Base-by-base conservation (phyloP, 2,329 filamentous ascomycete genomes). In the Fusarium acutatum region DNA sequence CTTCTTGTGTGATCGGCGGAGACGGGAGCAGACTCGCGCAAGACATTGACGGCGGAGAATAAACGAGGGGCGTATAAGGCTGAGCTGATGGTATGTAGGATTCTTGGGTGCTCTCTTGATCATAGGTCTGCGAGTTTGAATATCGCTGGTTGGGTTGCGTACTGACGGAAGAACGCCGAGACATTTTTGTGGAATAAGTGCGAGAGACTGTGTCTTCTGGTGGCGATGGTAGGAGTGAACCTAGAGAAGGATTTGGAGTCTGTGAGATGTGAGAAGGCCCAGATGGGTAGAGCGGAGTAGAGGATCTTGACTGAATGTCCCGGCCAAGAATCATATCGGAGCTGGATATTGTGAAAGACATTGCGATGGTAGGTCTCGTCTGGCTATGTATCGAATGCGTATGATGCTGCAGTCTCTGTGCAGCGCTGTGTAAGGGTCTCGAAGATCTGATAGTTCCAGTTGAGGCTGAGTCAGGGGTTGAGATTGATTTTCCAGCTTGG, bases 61-160 rank as follows among this genome's bases (percentile, higher is more conserved):
- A 70, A 22, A 62, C 46, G 7, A 60, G 41, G 38, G 65, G 70
- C 13, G 63, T 71, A 24, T 60, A 68, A 26, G 76, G 76, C 60
- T 78, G 76, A 57, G 76, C 76, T 37, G 76, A 78, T 26, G 76
- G 76, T 57, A 78, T 78, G 9, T 50, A 54, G 15, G 43, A 59
- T 26, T 47, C 52, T 22, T 70, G 60, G 13, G 60, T 63, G 53
- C 57, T 60, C 35, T 72, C 59, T 22, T 60, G 18, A 7, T 64
- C 49, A 26, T 56, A 60, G 12, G 18, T 49, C 46, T 66, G 65
- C 20, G 59, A 67, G 26, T 32, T 62, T 57, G 59, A 50, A 37
- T 50, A 22, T 15, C 38, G 38, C 24, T 47, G 54, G 43, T 32
- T 65, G 22, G 57, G 20, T 28, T 62, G 70, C 6, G 53, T 24